Base-by-base conservation (phyloP, 1,284 basidiomycete genomes). In the Phellinidium pouzarii region DNA sequence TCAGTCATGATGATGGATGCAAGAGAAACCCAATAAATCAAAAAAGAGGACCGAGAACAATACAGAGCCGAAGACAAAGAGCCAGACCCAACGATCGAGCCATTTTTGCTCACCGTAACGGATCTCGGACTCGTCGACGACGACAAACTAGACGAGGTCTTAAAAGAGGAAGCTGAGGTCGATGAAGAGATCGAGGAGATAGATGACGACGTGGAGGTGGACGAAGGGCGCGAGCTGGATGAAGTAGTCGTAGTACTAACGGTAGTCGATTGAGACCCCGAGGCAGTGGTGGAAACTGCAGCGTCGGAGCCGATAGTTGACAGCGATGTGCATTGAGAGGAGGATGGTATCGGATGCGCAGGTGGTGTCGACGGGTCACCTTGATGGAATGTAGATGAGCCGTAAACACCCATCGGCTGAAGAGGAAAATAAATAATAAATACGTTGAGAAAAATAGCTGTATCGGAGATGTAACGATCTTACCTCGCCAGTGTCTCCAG, bases 321-420 rank as follows among this genome's bases (percentile, higher is more conserved):
- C 3, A 70, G 50, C 1, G 68, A 54, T 12, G 66, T 68, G 64
- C 85, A 88, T 23, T 71, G 65, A 4, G 76, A 81, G 3, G 79
- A 79, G 0, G 76, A 60, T 1, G 78, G 81, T 0, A 70, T 68
- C 1, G 82, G 74, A 62, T 87, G 83, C 4, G 83, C 70, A 4
- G 71, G 59, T 2, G 87, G 84, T 1, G 80, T 87, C 0, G 60
- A 62, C 0, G 77, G 71, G 48, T 82, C 69, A 43, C 81, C 82
- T 68, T 87, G 87, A 63, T 74, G 66, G 70, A 82, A 87, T 0
- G 80, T 84, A 6, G 80, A 83, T 3, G 68, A 67, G 37, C 77
- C 78, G 62, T 87, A 87, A 5, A 88, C 78, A 38, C 86, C 86
- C 79, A 83, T 82, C 7, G 75, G 83, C 80, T 80, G 48, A 27